Conservation (phyloP, 345 rosid genomes). For the Anastatica hierochuntica region DNA sequence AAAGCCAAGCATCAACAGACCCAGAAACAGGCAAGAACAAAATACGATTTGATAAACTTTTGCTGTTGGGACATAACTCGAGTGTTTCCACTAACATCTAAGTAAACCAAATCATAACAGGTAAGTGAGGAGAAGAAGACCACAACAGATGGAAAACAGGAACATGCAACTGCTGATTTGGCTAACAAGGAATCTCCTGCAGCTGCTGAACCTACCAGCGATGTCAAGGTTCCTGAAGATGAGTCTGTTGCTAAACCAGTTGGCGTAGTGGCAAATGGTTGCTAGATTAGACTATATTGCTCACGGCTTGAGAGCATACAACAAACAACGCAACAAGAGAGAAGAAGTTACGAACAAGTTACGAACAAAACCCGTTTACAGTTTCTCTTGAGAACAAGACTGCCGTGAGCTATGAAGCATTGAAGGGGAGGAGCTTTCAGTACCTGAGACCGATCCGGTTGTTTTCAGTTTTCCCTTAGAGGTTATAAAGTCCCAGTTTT, state of each 20-base stretch:
- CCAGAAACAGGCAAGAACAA: conserved; percentile 35
- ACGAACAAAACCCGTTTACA: background rate
- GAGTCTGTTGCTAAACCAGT: conserved; percentile 25
- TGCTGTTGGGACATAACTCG: background rate
- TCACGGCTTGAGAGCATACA: conserved; percentile 18
- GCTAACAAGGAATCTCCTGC: conserved; percentile 23
- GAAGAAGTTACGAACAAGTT: conserved; percentile 12
- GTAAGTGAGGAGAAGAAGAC: conserved; percentile 39
- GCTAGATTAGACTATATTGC: conserved; percentile 24
- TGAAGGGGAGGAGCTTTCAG: conserved; percentile 3
- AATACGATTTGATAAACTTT: conserved; percentile 1
- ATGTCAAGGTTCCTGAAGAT: conserved; percentile 27
- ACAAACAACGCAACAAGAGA: conserved; percentile 1
- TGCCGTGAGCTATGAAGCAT: conserved; percentile 26
- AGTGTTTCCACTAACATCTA: background rate
- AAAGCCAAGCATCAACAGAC: conserved; percentile 73
- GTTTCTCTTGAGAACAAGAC: conserved; percentile 11
- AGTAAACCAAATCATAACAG: conserved; percentile 15
- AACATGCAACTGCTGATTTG: conserved; percentile 17
- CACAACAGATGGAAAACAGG: conserved; percentile 25
- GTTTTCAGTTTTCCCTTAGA: conserved; percentile 18
- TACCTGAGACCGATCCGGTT: background rate
- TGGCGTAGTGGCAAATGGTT: conserved; percentile 30
- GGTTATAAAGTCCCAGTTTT: conserved; percentile 11
- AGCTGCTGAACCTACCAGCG: conserved; percentile 18